These are phyloP conservation scores for Catunica adiposa DNA, from an alignment of 2,329 filamentous ascomycete genomes.

Conservation along the genomic window DNA sequence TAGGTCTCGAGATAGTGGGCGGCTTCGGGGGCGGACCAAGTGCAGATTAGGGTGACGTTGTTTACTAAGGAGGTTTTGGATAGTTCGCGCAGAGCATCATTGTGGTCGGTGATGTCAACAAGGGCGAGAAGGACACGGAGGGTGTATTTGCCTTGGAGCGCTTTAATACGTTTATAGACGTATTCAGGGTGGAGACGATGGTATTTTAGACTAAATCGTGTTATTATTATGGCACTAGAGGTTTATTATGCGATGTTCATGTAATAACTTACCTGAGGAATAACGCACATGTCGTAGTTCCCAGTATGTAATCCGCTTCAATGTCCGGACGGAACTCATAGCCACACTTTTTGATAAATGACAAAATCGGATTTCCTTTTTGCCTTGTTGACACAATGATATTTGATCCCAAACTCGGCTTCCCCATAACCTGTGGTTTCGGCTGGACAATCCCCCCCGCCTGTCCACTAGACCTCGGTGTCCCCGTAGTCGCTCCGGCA, in stretches of 20 bases:
- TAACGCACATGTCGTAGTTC: constrained; percentile 71
- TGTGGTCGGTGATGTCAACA: constrained; percentile 90
- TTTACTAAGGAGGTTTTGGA: constrained; percentile 87
- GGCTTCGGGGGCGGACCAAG: constrained; percentile 88
- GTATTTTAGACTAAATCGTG: constrained; percentile 55
- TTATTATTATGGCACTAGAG: background rate
- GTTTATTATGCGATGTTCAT: background rate
- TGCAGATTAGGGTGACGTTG: constrained; percentile 78
- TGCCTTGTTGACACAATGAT: constrained; percentile 85
- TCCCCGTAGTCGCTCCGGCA: background rate
- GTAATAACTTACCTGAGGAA: constrained; percentile 47
- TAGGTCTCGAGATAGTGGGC: constrained; percentile 87
- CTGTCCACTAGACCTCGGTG: constrained; percentile 8
- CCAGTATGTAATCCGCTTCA: constrained; percentile 83
- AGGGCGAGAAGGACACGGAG: constrained; percentile 75
- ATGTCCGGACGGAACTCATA: constrained; percentile 93
- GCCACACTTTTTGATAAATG: constrained; percentile 60
- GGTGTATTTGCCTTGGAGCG: constrained; percentile 69
- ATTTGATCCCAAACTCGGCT: constrained; percentile 47
- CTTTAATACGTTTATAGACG: constrained; percentile 82
- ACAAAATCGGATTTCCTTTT: constrained; percentile 85
- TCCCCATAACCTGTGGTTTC: constrained; percentile 68
- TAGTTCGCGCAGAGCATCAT: constrained; percentile 74
- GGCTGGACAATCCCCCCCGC: constrained; percentile 59
- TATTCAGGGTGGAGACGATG: constrained; percentile 96